Base-by-base conservation (phyloP, 164 flowering plant species). In the Houttuynia cordata region DNA sequence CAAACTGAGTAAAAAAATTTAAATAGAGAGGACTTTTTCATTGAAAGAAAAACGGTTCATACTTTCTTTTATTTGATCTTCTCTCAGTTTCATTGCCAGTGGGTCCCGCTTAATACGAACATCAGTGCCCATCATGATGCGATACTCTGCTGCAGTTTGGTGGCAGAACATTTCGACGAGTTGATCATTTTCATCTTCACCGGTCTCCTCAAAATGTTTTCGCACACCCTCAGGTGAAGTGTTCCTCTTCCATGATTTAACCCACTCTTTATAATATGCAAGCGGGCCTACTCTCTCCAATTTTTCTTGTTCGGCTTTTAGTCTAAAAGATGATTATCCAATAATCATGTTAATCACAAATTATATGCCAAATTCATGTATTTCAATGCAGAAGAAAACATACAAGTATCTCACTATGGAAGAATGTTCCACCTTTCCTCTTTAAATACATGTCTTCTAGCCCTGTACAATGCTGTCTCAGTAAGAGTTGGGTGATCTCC, bases 211-310 rank as follows among this genome's bases (percentile, higher is more conserved):
- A 75, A 69, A 89, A 82, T 89, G 96, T 62, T 86, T 87, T 62
- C 87, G 87, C 76, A 93, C 70, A 50, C 96, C 98, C 76, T 93
- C 96, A 25, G 79, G 81, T 37, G 96, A 93, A 58, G 98, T 93
- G 72, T 93, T 96, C 62, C 70, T 82, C 68, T 83, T 82, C 98
- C 98, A 93, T 63, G 85, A 96, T 74, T 76, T 71, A 54, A 93
- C 97, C 98, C 98, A 93, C 74, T 89, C 92, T n/a, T 97, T 89
- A 67, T 93, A 93, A 72, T 83, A 93, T 51, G 97, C 97, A 3
- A 93, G 62, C 24, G 98, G 90, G 57, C 98, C 98, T 22, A 75
- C 64, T 61, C 51, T 74, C 71, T 79, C 79, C 65, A 87, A 71
- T 73, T 81, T 84, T 66, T 83, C 88, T 52, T 73, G 72, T 69